Percentiles rank a stretch among this genome's conserved stretches.
phyloP scores from a whole-genome alignment of 148 eudicot genomes.

The Fallopia convolvulus region DNA sequence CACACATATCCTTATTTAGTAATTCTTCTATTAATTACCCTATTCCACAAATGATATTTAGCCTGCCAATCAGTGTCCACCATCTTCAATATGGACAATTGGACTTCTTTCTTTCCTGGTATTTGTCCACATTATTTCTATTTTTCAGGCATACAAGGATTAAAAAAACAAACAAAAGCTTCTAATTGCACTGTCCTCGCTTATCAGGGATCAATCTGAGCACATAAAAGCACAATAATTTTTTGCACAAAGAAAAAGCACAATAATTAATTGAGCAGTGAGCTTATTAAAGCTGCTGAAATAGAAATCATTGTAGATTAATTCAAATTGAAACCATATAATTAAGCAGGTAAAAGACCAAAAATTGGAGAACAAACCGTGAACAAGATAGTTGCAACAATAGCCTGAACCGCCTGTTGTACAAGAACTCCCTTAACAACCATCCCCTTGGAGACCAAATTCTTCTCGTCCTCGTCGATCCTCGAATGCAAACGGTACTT shows the following conservation, averaged over 20 bases:
- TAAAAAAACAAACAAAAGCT: neutral
- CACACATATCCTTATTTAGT: neutral
- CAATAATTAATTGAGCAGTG: neutral
- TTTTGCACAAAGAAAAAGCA: neutral
- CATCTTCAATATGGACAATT: no score
- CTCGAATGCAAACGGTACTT: conserved; percentile 6
- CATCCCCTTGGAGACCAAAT: conserved; percentile 17
- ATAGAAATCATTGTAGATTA: neutral
- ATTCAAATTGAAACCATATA: neutral
- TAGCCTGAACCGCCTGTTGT: conserved; percentile 22
- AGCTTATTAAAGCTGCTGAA: neutral
- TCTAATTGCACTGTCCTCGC: neutral
- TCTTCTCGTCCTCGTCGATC: conserved; percentile 20
- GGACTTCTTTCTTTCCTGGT: neutral
- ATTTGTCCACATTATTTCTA: neutral
- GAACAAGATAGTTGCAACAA: conserved; percentile 22
- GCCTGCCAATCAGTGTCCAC: no score
- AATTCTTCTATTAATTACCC: neutral
- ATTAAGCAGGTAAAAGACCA: neutral
- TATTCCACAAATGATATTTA: no score
- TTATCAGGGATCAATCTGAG: neutral
- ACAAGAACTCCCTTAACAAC: conserved; percentile 21
- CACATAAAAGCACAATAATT: no score
- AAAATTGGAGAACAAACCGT: conserved; percentile 6
- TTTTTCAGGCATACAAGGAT: neutral